Base-by-base conservation (phyloP, 768 basidiomycete genomes). In the Chalciporus chontae region DNA sequence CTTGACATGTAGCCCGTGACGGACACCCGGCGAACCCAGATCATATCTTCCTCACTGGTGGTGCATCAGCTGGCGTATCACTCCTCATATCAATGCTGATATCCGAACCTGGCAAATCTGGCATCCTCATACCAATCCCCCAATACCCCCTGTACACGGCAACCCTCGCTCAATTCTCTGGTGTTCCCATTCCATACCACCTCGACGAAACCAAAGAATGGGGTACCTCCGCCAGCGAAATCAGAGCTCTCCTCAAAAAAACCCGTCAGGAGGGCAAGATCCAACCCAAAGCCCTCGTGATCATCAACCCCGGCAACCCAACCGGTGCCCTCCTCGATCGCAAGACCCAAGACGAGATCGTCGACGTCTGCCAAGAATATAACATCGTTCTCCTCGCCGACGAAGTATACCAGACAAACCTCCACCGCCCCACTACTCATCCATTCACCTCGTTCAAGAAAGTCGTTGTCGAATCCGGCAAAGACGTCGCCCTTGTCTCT, bases 261-360 rank as follows among this genome's bases (percentile, higher is more conserved):
- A 88, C 88, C 1, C 70, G 76, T 24, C 70, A 72, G 50, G 77
- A 84, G 15, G 85, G 85, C 55, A 73, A 65, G 29, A 42, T 79
- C 24, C 68, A 71, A 5, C 77, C 91, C 43, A 92, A 87, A 60
- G 93, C 87, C 5, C 80, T 99, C 50, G 95, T 98, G 54, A 81
- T 99, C 61, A 98, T 99, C 77, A 99, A 99, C 74, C 95, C 95
- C 0, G 95, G 95, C 19, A 99, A 98, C 72, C 95, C 96, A 18
- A 98, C 96, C 0, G 96, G 95, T 37, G 81, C 86, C 4, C 77
- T 95, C 44, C 79, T 99, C 10, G 79, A 84, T 55, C 75, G 80
- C 50, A 56, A 68, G 24, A 89, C 87, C 18, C 89, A 93, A 76
- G 72, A 77, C 49, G 72, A 78, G 43, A 78, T 99, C 50, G 82